Percentiles rank a stretch among this genome's conserved stretches.
Conservation (phyloP, 2,329 filamentous ascomycete species). For the Ophiocordyceps sinensis region DNA sequence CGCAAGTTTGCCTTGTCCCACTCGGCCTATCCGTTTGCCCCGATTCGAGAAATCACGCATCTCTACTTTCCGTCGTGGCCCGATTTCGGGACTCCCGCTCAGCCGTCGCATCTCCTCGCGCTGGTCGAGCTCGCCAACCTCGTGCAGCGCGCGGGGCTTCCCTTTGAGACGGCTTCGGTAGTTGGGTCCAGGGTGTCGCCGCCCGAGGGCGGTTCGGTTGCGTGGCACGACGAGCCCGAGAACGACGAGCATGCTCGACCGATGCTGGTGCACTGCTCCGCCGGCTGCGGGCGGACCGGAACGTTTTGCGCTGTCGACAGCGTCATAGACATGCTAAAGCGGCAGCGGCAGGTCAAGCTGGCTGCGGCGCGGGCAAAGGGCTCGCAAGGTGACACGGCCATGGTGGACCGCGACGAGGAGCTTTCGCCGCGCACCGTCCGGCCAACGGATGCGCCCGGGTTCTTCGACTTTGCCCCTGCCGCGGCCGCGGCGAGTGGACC, state of each 20-base stretch:
- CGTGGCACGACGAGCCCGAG: conserved; percentile 47
- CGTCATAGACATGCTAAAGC: conserved; percentile 90
- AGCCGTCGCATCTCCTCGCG: conserved; percentile 72
- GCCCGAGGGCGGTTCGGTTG: conserved; percentile 18
- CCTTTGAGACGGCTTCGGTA: conserved; percentile 27
- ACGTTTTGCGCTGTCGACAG: conserved; percentile 95
- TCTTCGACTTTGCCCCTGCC: conserved; percentile 6
- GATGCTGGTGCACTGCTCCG: conserved; percentile 87
- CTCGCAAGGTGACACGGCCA: conserved; percentile 30
- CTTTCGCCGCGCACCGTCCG: conserved; percentile 14
- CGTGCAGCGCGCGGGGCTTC: conserved; percentile 47
- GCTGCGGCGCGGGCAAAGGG: conserved; percentile 8
- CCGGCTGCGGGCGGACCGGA: conserved; percentile 87
- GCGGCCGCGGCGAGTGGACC: conserved; percentile 2
- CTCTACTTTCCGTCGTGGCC: conserved; percentile 95
- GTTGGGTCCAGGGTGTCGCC: conserved; percentile 13
- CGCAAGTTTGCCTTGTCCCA: conserved; percentile 80
- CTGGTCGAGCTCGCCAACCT: conserved; percentile 79
- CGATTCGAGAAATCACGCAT: conserved; percentile 85
- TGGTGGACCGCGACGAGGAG: conserved; percentile 20
- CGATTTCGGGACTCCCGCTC: conserved; percentile 85
- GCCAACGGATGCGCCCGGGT: conserved; percentile 9
- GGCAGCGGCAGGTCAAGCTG: conserved; percentile 42
- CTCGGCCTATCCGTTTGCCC: conserved; percentile 60
- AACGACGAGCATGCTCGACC: conserved; percentile 41